Percentiles rank a stretch among this genome's conserved stretches.
phyloP scores from a whole-genome alignment of 192 early-diverging fungal genomes.

The Anaeromyces robustus region DNA sequence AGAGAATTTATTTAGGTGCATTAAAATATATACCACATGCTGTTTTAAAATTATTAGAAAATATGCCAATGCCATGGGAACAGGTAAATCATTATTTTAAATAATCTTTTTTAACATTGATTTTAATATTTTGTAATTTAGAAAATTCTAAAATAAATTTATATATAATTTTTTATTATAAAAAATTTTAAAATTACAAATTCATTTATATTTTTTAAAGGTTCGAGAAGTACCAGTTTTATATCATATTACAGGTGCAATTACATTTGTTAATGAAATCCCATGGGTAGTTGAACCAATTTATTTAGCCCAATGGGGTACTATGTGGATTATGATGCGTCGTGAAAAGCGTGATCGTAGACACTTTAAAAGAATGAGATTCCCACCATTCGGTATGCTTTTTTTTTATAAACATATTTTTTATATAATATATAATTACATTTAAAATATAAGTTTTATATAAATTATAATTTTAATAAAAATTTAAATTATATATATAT shows the following conservation, averaged over 20 bases:
- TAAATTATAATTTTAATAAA: no score
- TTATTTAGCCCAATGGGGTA: constrained; percentile 97
- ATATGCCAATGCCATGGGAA: constrained; percentile 99
- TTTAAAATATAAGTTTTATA: no score
- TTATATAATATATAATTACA: neutral
- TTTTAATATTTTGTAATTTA: no score
- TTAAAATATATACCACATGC: constrained; percentile 98
- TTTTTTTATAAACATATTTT: neutral
- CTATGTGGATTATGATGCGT: constrained; percentile 99
- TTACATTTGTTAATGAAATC: constrained; percentile 97
- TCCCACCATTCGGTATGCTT: constrained; percentile 1
- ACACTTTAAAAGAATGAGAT: constrained; percentile 92
- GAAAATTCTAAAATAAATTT: no score
- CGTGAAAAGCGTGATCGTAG: constrained; percentile 93
- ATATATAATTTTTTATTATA: no score
- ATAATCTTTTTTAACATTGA: neutral
- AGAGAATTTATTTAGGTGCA: constrained; percentile 94
- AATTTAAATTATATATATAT: no score
- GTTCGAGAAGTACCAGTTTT: constrained; percentile 87
- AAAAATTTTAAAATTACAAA: no score
- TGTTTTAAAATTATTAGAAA: constrained; percentile 91
- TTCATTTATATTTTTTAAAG: neutral
- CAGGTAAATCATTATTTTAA: constrained; percentile 28
- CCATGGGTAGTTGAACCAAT: constrained; percentile 92
- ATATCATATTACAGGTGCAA: constrained; percentile 97